Evolutionary conservation across 2,329 filamentous ascomycete genomes (phyloP), one percentile per base, ranked within the genome.

Genomic region (Trichoderma asperellum): DNA sequence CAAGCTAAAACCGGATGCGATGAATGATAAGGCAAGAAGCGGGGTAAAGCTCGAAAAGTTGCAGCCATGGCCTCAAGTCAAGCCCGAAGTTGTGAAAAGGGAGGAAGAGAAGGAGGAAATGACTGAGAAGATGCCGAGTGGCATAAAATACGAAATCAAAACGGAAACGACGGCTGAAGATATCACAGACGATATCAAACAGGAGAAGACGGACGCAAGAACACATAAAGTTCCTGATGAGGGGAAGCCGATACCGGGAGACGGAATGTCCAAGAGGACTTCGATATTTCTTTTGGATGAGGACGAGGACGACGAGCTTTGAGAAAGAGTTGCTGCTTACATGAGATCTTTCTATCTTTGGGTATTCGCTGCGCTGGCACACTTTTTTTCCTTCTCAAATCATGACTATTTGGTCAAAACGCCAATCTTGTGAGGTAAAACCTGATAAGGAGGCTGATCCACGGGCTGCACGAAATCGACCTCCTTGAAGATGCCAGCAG

Each of bases 371-470:
- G 35, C 27, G 29, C 58, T 32, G 18, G 35, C n/a, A 21, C 12
- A 18, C 40, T 37, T 57, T 18, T 24, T 24, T 24, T 24, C 3
- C 24, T 24, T 24, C 24, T n/a, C 18, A 27, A 4, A 12, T 29
- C 5, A 29, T 8, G n/a, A 49, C 43, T 52, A 87, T 70, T 88
- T 88, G 0, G 83, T 87, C 63, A 87, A 75, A 0, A 83, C 81
- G 3, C 86, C 86, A 21, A 83, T 71, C n/a, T 85, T 75, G 63
- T 88, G 85, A 32, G 86, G 86, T 16, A 86, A 70, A 2, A 77
- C 70, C 1, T 79, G 72, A 62, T 79, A 85, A 77, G 82, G 83
- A 2, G 77, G 77, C 72, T 86, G 82, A 1, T 73, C 76, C 0
- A 73, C 71, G 0, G 82, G 82, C 67, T 80, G 80, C 0, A 71